These are phyloP conservation scores for Erodium trifolium DNA, from an alignment of 441 rosid species.

Conservation along the genomic window DNA sequence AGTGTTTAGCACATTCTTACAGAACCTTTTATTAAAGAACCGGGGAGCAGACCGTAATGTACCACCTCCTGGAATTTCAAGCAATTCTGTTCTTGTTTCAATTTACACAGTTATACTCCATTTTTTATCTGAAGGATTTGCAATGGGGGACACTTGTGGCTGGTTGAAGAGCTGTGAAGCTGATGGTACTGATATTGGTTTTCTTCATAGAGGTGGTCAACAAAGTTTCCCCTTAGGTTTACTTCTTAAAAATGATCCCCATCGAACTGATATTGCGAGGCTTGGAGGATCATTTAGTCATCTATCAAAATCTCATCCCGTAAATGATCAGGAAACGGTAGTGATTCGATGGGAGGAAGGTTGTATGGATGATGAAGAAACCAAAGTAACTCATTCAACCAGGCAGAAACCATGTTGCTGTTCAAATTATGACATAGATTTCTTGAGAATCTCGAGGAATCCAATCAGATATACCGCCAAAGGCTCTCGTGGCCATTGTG, in stretches of 20 bases:
- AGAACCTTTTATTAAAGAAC: constrained; percentile 78
- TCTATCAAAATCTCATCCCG: constrained; percentile 65
- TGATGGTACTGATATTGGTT: constrained; percentile 46
- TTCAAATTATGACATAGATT: constrained; percentile 63
- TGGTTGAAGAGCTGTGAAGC: constrained; percentile 53
- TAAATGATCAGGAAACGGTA: constrained; percentile 58
- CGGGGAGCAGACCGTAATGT: constrained; percentile 77
- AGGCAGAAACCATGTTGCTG: constrained; percentile 91
- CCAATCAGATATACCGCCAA: constrained; percentile 45
- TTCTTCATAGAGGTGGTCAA: constrained; percentile 93
- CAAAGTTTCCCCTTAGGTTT: constrained; percentile 76
- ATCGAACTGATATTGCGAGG: constrained; percentile 81
- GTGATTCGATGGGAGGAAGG: constrained; percentile 95
- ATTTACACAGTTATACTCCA: constrained; percentile 79
- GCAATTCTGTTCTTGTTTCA: constrained; percentile 85
- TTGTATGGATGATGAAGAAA: constrained; percentile 76
- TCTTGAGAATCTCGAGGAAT: constrained; percentile 53
- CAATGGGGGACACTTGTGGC: constrained; percentile 40
- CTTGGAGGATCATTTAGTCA: constrained; percentile 90
- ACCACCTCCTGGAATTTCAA: constrained; percentile 80
- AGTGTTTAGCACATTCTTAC: constrained; percentile 74
- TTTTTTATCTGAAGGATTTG: constrained; percentile 87
- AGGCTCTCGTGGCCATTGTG: constrained; percentile 56
- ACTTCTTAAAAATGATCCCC: constrained; percentile 76
- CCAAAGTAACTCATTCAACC: constrained; percentile 68